Percentiles rank a stretch among this genome's conserved stretches.
Evolutionary conservation across 2,329 filamentous ascomycete species (phyloP).

Genomic region (Fusarium ambrosium): DNA sequence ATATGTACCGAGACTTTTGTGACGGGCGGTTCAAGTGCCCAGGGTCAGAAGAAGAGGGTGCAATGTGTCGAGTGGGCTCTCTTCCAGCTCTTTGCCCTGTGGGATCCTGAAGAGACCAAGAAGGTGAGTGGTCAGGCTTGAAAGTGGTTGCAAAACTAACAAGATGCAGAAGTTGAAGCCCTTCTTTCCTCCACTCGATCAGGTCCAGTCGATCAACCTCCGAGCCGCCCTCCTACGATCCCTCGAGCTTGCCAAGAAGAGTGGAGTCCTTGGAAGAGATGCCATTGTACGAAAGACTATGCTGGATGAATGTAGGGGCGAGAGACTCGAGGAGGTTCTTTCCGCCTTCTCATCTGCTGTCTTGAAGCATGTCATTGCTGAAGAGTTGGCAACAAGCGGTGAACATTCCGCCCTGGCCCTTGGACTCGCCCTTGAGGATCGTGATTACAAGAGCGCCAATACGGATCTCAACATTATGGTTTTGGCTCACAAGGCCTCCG

Average conservation of each 20-base stretch:
- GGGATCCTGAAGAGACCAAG: constrained; percentile 81
- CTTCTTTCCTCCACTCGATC: constrained; percentile 91
- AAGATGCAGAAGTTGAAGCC: constrained; percentile 82
- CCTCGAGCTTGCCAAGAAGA: constrained; percentile 90
- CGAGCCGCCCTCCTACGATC: constrained; percentile 85
- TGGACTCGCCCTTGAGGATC: constrained; percentile 69
- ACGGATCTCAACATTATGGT: constrained; percentile 74
- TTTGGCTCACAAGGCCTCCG: constrained; percentile 78
- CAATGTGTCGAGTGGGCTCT: constrained; percentile 90
- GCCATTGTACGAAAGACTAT: constrained; percentile 90
- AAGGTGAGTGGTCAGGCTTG: constrained; percentile 65
- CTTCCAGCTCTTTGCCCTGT: constrained; percentile 87
- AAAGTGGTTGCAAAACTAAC: constrained; percentile 1
- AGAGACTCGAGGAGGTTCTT: constrained; percentile 88
- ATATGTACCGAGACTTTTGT: constrained; percentile 80
- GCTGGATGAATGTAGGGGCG: constrained; percentile 95
- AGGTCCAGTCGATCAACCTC: constrained; percentile 90
- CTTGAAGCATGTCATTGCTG: constrained; percentile 75
- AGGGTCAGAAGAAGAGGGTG: constrained; percentile 86
- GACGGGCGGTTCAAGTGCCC: constrained; percentile 69
- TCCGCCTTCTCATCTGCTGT: constrained; percentile 87
- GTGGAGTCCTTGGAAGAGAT: constrained; percentile 83
- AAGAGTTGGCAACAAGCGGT: constrained; percentile 54
- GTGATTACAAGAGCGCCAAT: constrained; percentile 68
- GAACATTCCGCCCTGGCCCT: constrained; percentile 65